Conservation (phyloP, 139 green algal genomes). For the Chlorella sorokiniana region DNA sequence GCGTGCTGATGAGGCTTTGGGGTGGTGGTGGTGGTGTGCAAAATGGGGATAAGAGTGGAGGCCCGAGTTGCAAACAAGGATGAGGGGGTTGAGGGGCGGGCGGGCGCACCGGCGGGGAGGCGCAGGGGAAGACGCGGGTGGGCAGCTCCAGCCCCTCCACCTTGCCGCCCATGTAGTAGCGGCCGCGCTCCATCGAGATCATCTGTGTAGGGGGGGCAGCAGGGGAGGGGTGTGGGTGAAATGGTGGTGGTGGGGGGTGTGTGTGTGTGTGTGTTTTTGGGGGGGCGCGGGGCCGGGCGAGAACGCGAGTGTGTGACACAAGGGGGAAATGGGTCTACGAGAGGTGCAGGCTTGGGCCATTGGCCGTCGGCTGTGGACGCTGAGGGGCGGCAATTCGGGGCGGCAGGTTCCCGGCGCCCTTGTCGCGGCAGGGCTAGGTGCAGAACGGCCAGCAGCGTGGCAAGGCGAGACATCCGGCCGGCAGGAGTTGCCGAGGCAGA, state of each 20-base stretch:
- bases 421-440: no score
- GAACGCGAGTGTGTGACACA: neutral
- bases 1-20: neutral
- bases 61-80: no score
- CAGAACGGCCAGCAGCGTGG: no score
- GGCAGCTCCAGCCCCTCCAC: constrained; percentile 82
- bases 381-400: no score
- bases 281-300: no score
- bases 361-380: no score
- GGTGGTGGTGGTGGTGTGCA: neutral
- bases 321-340: neutral
- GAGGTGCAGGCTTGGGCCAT: no score
- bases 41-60: no score
- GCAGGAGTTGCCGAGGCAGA: no score
- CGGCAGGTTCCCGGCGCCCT: no score
- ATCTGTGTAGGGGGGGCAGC: constrained; percentile 56
- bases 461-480: no score
- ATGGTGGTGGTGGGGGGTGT: neutral
- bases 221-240: neutral
- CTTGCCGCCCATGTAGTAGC: constrained; percentile 63
- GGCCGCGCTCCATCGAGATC: constrained; percentile 88
- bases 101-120: constrained; percentile 65
- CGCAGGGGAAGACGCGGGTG: constrained; percentile 84
- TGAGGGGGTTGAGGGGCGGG: neutral
- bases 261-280: neutral